Percentiles rank a stretch among this genome's conserved stretches.
phyloP scores from a whole-genome alignment of 2,329 filamentous ascomycete genomes.

The Scolecobasidium constrictum region DNA sequence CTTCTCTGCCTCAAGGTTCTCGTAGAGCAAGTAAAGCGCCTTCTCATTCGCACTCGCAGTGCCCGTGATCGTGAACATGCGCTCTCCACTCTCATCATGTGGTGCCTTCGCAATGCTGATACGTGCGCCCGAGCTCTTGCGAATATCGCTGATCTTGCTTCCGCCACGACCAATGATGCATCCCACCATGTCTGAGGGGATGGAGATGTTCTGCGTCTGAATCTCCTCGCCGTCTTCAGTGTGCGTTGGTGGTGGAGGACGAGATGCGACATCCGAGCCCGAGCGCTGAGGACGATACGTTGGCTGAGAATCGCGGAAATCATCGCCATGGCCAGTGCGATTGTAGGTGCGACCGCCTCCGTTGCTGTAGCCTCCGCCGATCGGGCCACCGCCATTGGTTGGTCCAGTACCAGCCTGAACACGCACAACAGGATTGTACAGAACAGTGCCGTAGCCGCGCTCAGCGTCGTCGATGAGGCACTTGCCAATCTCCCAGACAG shows the following conservation, averaged over 20 bases:
- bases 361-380: conserved; percentile 35
- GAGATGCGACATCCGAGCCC: conserved; percentile 68
- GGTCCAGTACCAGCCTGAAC: conserved; percentile 55
- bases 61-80: conserved; percentile 99
- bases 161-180: conserved; percentile 96
- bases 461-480: conserved; percentile 97
- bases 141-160: conserved; percentile 97
- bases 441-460: conserved; percentile 88
- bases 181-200: conserved; percentile 98
- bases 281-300: conserved; percentile 60
- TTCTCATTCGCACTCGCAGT: conserved; percentile 90
- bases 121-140: conserved; percentile 88
- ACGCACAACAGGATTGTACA: conserved; percentile 93
- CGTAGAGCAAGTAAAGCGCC: conserved; percentile 89
- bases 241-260: conserved; percentile 69
- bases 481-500: conserved; percentile 98
- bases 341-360: conserved; percentile 55
- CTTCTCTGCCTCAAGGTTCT: conserved; percentile 98
- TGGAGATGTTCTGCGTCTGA: conserved; percentile 98
- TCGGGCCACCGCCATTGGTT: conserved; percentile 36
- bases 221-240: conserved; percentile 96
- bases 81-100: conserved; percentile 93
- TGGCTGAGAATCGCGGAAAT: conserved; percentile 77
- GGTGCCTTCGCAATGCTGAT: conserved; percentile 97
- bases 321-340: conserved; percentile 89